Percentiles rank a stretch among this genome's conserved stretches.
Evolutionary conservation across 495 filamentous ascomycete genomes (phyloP).

Genomic region (Neurospora pannonica): DNA sequence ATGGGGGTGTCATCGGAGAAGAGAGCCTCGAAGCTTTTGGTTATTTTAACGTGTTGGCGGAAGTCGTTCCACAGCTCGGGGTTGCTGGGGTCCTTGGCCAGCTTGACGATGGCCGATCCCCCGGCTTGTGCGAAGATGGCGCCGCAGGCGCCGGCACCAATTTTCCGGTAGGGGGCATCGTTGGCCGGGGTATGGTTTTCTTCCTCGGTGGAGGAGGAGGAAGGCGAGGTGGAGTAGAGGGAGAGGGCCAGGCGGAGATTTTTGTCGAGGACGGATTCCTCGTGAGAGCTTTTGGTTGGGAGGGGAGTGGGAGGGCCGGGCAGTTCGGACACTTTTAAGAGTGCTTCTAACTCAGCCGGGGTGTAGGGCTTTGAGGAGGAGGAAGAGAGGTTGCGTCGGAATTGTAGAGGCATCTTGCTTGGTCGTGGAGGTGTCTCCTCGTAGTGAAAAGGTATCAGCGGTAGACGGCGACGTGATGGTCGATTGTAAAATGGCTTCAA

Average conservation of each 20-base stretch:
- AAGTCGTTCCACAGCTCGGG: constrained; percentile 9
- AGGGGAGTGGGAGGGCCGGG: neutral
- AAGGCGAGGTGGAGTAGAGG: neutral
- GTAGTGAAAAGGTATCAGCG: neutral
- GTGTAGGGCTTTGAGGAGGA: neutral
- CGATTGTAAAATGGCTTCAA: neutral
- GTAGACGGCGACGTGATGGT: neutral
- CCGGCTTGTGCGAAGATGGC: constrained; percentile 5
- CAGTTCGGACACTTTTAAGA: neutral
- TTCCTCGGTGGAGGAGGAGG: neutral
- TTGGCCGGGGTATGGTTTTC: neutral
- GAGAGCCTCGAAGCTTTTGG: neutral
- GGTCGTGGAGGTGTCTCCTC: neutral
- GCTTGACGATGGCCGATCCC: constrained; percentile 1
- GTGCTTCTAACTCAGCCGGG: neutral
- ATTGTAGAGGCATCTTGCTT: neutral
- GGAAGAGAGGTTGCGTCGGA: neutral
- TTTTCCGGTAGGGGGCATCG: neutral
- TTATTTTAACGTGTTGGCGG: neutral
- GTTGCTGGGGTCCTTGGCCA: neutral
- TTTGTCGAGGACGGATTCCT: neutral
- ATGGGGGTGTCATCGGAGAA: neutral
- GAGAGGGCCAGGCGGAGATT: neutral
- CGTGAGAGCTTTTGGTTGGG: neutral
- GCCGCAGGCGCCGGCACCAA: constrained; percentile 14